Evolutionary conservation across 108 stramenopile genomes (phyloP), one percentile per base, ranked within the genome.

Genomic region (Craspedostauros australis): DNA sequence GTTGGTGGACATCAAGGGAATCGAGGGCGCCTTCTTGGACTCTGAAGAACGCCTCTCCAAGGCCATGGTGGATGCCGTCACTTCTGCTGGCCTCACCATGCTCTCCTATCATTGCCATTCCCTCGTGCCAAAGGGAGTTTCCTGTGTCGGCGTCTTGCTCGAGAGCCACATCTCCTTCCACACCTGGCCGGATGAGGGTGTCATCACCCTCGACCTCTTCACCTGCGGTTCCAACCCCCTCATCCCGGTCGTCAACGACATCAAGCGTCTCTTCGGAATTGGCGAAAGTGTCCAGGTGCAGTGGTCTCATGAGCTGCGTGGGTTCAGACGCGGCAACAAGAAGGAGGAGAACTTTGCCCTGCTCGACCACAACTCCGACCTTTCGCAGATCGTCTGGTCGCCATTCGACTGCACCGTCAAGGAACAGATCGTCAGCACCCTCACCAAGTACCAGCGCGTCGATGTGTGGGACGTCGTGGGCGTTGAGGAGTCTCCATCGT

Each of bases 181-280:
- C 64, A 90, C 92, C 7, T 90, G 88, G 92, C 92, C 92, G 33
- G 84, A 85, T 16, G 85, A 86, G 46, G 92, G 92, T 20, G 85
- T 86, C 45, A 85, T 87, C 45, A 83, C 84, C 1, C 52, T 93
- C 14, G 92, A 93, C 65, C 39, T 93, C 36, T 89, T 89, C 57
- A 90, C 92, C 14, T 75, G 73, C 42, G 82, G 84, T n/a, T 54
- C 67, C 44, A 85, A 82, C 6, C 76, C 77, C 3, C 43, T 86
- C 16, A 38, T 92, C n/a, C 86, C 83, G 1, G 76, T 76, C 21
- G 54, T 92, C 1, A 64, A 68, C 7, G 61, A 46, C 25, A 80
- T 91, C 50, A 71, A 91, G 49, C 49, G 46, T 11, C 45, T 85
- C 32, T 90, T 90, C 62, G 88, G 80, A 7, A 63, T 86, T 36